phyloP scores from a whole-genome alignment of 257 asterid genomes.

The Galeopsis tetrahit region DNA sequence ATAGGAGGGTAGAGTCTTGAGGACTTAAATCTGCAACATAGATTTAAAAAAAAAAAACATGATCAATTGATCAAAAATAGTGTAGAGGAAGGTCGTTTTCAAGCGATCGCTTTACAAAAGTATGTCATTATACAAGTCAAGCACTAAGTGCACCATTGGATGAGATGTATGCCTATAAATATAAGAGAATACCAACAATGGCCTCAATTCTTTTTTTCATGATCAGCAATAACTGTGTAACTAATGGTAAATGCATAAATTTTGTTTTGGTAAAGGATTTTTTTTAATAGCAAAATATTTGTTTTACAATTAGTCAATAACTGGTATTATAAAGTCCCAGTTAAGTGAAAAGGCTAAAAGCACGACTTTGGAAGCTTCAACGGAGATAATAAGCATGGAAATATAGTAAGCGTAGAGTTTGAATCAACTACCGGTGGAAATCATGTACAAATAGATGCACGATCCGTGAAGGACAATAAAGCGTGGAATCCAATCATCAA shows the following conservation, averaged over 20 bases:
- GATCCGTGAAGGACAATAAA: slow-evolving; percentile 89
- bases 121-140: slow-evolving; percentile 5
- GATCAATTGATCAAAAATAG: background rate
- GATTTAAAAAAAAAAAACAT: background rate
- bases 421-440: slow-evolving; percentile 63
- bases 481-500: slow-evolving; percentile 96
- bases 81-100: background rate
- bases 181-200: background rate
- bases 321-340: background rate
- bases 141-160: slow-evolving; percentile 7
- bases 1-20: slow-evolving; percentile 83
- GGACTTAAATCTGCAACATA: slow-evolving; percentile 82
- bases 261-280: slow-evolving; percentile 13
- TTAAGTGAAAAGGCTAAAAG: slow-evolving; percentile 1
- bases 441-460: slow-evolving; percentile 66
- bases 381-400: background rate
- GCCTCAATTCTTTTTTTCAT: background rate
- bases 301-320: background rate
- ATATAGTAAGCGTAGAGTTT: slow-evolving; percentile 9
- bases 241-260: background rate
- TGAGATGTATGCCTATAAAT: slow-evolving; percentile 18
- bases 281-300: background rate
- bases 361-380: slow-evolving; percentile 1
- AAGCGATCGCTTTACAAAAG: background rate
- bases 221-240: slow-evolving; percentile 1